A percentile compares a stretch with the other conserved stretches of the same genome.
phyloP scores from a whole-genome alignment of 805 yeast genomes.

The Kodamaea nitidulidarum region DNA sequence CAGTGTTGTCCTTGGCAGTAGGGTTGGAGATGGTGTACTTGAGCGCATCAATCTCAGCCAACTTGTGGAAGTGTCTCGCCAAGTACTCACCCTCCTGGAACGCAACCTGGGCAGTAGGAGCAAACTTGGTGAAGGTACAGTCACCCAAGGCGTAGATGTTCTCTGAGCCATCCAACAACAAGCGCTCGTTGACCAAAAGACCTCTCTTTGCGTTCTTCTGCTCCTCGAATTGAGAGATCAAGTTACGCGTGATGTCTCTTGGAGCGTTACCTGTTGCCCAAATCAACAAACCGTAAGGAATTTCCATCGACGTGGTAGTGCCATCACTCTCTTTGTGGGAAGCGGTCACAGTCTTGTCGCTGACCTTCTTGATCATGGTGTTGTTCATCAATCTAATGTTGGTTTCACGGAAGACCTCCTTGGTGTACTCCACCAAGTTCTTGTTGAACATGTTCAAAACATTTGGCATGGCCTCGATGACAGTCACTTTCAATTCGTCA shows the following conservation, averaged over 20 bases:
- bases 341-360: constrained; percentile 65
- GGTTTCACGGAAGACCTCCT: constrained; percentile 62
- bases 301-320: constrained; percentile 49
- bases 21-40: constrained; percentile 42
- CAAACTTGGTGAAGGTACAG: constrained; percentile 85
- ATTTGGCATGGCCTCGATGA: constrained; percentile 89
- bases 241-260: constrained; percentile 64
- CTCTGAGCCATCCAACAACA: constrained; percentile 76
- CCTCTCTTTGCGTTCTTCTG: constrained; percentile 90
- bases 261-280: constrained; percentile 99
- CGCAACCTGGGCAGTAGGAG: constrained; percentile 98
- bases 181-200: constrained; percentile 74
- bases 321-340: constrained; percentile 65
- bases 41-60: constrained; percentile 57
- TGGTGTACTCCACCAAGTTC: constrained; percentile 72
- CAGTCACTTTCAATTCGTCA: constrained; percentile 74
- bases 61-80: constrained; percentile 64
- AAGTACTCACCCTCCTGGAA: constrained; percentile 87
- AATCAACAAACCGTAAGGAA: constrained; percentile 89
- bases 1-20: constrained; percentile 36
- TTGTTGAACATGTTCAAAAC: constrained; percentile 74
- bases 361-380: constrained; percentile 86
- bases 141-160: constrained; percentile 91
- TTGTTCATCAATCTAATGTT: constrained; percentile 73
- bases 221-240: constrained; percentile 66